These are phyloP conservation scores for Tetradesmus obliquus DNA, from an alignment of 139 green algal species.

Conservation along the genomic window DNA sequence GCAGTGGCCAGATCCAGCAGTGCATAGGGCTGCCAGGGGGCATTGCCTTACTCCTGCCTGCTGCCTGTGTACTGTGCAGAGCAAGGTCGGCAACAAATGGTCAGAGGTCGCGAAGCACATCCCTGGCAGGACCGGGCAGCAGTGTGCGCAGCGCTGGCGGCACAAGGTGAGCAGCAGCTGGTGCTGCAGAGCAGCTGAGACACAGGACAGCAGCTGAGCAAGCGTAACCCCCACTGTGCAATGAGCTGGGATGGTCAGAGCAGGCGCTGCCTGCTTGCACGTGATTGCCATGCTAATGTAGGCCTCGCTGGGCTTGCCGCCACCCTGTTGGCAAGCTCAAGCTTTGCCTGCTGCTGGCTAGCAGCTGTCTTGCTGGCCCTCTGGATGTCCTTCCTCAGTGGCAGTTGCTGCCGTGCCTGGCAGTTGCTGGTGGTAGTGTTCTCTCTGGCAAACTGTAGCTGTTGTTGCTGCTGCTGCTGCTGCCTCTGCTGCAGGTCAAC, in stretches of 20 bases:
- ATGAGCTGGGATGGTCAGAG: neutral
- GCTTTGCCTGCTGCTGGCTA: neutral
- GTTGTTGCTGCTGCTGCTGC: neutral
- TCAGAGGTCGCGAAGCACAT: constrained; percentile 81
- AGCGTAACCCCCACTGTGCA: neutral
- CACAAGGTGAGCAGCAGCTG: constrained; percentile 72
- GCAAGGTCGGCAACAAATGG: constrained; percentile 79
- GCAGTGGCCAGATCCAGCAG: neutral
- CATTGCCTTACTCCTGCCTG: neutral
- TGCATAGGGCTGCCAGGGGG: neutral
- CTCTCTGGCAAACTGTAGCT: too few relatives aligned
- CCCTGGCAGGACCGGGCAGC: constrained; percentile 82
- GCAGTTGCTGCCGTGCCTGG: neutral
- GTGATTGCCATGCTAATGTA: neutral
- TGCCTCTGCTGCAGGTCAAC: constrained; percentile 74
- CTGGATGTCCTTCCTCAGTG: neutral
- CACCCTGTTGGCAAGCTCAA: too few relatives aligned
- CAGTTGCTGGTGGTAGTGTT: neutral
- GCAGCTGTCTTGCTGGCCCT: neutral
- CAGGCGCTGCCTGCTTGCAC: neutral
- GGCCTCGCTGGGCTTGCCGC: neutral
- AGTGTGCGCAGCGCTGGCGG: constrained; percentile 91
- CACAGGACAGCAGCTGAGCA: neutral
- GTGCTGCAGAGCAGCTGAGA: neutral
- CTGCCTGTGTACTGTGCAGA: constrained; percentile 42